Conservation (phyloP, 345 rosid species). For the Euphorbia pulcherrima region DNA sequence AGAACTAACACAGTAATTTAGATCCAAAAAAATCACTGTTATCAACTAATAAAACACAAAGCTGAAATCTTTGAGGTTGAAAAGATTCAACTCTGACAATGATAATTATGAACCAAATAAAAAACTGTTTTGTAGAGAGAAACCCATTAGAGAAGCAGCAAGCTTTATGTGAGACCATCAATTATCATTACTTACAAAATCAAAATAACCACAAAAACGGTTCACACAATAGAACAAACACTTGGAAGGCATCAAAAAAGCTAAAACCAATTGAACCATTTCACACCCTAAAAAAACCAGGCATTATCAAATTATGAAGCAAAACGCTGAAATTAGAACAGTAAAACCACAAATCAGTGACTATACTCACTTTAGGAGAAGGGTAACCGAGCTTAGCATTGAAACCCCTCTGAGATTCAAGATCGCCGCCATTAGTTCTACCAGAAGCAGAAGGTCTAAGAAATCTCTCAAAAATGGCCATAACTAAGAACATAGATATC, state of each 20-base stretch:
- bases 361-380: conserved; percentile 54
- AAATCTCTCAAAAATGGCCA: conserved; percentile 83
- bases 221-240: background rate
- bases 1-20: background rate
- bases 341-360: background rate
- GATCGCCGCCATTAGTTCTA: conserved; percentile 35
- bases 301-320: background rate
- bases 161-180: conserved; percentile 25
- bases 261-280: background rate
- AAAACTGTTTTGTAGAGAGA: background rate
- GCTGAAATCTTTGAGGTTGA: background rate
- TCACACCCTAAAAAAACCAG: background rate
- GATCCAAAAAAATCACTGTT: background rate
- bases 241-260: background rate
- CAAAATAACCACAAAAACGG: conserved; percentile 25
- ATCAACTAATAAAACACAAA: background rate
- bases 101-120: conserved; percentile 4
- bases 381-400: conserved; percentile 61
- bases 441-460: conserved; percentile 34
- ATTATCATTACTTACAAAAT: conserved; percentile 15
- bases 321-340: background rate
- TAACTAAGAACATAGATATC: conserved; percentile 71
- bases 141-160: background rate
- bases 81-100: conserved; percentile 11
- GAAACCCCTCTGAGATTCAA: conserved; percentile 55